A percentile compares a stretch with the other conserved stretches of the same genome.
Evolutionary conservation across 352 stramenopile species (phyloP).

Genomic region (Globisporangium irregulare): DNA sequence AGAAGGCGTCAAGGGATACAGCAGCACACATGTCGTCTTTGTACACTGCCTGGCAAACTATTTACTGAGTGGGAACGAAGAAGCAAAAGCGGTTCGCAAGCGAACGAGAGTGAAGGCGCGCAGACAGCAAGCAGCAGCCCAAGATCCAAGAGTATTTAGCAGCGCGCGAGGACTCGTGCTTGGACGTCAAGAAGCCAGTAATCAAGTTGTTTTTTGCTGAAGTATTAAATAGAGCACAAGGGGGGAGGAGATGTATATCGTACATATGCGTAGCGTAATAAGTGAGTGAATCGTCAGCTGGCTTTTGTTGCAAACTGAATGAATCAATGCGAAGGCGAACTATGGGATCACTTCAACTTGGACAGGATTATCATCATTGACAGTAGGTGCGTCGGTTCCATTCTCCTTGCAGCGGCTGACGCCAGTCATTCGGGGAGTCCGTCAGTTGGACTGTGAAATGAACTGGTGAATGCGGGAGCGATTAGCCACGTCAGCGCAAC

Average conservation of each 20-base stretch:
- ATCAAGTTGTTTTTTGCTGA: constrained; percentile 13
- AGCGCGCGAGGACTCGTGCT: constrained; percentile 11
- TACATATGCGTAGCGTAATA: not conserved
- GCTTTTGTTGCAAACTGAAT: not conserved
- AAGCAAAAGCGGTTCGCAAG: constrained; percentile 1
- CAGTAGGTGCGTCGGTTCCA: not conserved
- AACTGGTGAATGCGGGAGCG: not conserved
- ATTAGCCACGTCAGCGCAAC: not conserved
- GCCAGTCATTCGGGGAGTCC: not conserved
- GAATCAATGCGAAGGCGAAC: not conserved
- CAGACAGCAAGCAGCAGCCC: constrained; percentile 5
- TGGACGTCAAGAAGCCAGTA: constrained; percentile 11
- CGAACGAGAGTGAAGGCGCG: constrained; percentile 2
- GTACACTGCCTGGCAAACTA: constrained; percentile 20
- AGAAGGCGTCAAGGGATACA: not conserved
- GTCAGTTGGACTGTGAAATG: not conserved
- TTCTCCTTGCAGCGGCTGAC: not conserved
- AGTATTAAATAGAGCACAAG: constrained; percentile 11
- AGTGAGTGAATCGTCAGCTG: not conserved
- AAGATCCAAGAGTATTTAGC: constrained; percentile 18
- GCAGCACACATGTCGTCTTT: constrained; percentile 4
- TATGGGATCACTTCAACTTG: not conserved
- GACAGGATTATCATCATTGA: not conserved
- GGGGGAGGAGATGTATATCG: constrained; percentile 4
- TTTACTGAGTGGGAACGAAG: constrained; percentile 18